Conservation (phyloP, 345 rosid genomes). For the Clausena lansium region DNA sequence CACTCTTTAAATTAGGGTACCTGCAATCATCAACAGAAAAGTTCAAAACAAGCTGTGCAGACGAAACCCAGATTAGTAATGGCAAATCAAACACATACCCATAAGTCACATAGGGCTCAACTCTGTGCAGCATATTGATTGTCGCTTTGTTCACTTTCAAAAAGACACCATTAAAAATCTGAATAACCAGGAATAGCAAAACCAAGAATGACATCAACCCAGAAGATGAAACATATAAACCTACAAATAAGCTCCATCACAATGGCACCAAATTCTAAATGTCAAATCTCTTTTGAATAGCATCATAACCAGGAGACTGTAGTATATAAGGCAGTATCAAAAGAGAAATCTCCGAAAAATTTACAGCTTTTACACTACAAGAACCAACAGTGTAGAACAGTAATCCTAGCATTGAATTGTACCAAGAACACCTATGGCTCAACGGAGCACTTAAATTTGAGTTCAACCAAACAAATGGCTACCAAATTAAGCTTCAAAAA, state of each 20-base stretch:
- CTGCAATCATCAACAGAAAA: slow-evolving; percentile 30
- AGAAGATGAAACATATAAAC: background rate
- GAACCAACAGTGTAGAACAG: no score
- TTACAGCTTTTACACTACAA: background rate
- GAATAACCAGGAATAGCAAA: slow-evolving; percentile 10
- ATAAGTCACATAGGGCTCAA: slow-evolving; percentile 91
- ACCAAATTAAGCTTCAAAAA: background rate
- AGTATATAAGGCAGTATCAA: background rate
- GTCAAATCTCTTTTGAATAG: background rate
- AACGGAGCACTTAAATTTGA: background rate
- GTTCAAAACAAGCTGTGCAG: background rate
- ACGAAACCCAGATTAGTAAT: background rate
- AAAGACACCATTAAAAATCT: slow-evolving; percentile 94
- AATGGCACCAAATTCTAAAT: background rate
- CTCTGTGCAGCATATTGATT: slow-evolving; percentile 85
- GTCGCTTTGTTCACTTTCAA: slow-evolving; percentile 92
- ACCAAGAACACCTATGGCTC: background rate
- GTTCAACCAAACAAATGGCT: background rate
- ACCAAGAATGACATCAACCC: background rate
- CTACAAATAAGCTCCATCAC: background rate
- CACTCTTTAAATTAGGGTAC: slow-evolving; percentile 91
- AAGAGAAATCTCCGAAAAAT: background rate
- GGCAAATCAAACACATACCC: slow-evolving; percentile 44
- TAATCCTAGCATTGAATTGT: no score
- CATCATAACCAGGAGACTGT: background rate